Evolutionary conservation across 768 basidiomycete species (phyloP).

Genomic region (Tricholomella constricta): DNA sequence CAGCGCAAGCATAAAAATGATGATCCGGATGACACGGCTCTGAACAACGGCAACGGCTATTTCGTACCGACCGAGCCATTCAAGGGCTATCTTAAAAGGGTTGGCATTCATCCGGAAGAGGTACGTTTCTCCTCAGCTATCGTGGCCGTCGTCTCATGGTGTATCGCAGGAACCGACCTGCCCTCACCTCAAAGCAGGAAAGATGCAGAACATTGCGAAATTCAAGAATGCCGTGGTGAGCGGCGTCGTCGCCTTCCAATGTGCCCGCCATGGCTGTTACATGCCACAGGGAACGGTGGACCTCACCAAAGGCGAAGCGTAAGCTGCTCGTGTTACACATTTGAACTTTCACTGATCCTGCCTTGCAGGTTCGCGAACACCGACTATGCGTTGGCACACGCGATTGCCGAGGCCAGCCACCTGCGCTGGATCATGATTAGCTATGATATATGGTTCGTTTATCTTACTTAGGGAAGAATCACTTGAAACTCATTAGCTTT

Average conservation of each 20-base stretch:
- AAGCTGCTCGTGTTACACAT: slow-evolving; percentile 1
- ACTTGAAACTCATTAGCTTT: too few species aligned
- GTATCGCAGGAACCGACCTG: slow-evolving; percentile 23
- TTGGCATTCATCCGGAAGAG: neutral
- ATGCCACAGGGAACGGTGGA: slow-evolving; percentile 25
- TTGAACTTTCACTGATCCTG: neutral
- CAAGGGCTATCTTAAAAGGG: slow-evolving; percentile 18
- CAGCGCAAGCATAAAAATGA: slow-evolving; percentile 26
- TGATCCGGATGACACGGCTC: slow-evolving; percentile 29
- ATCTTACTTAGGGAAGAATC: neutral
- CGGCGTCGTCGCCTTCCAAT: slow-evolving; percentile 29
- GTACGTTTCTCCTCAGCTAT: neutral
- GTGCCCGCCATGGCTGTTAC: slow-evolving; percentile 31
- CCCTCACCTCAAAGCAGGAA: slow-evolving; percentile 24
- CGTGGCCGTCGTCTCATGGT: neutral
- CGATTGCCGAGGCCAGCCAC: slow-evolving; percentile 5
- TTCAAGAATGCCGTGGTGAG: slow-evolving; percentile 29
- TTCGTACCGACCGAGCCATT: slow-evolving; percentile 22
- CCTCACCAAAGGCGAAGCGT: slow-evolving; percentile 29
- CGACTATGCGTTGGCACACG: slow-evolving; percentile 24
- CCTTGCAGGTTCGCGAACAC: slow-evolving; percentile 20
- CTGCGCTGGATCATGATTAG: slow-evolving; percentile 21
- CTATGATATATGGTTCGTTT: slow-evolving; percentile 30
- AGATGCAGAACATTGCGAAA: slow-evolving; percentile 28
- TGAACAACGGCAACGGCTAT: slow-evolving; percentile 26